These are phyloP conservation scores for Fusarium subtropicale DNA, from an alignment of 2,329 filamentous ascomycete genomes.

Conservation along the genomic window DNA sequence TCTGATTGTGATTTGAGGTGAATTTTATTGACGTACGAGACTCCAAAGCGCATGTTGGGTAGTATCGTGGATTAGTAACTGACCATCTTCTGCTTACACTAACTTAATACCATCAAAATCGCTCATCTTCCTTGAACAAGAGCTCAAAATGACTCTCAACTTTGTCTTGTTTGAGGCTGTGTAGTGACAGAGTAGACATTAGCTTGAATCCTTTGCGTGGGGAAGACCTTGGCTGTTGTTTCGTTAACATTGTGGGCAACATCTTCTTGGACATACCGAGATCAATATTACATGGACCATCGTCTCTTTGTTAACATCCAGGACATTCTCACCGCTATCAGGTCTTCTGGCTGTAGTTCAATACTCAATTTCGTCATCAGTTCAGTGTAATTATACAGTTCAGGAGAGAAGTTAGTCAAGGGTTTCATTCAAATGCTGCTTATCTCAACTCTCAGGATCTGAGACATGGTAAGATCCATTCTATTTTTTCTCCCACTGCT, in stretches of 20 bases:
- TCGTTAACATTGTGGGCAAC: not conserved
- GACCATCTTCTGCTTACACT: not conserved
- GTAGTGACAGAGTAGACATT: not conserved
- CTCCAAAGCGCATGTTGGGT: not conserved
- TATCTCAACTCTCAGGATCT: not conserved
- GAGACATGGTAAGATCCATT: not conserved
- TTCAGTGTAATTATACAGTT: not conserved
- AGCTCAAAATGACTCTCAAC: not conserved
- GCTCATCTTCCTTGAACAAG: not conserved
- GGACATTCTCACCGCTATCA: fast-evolving
- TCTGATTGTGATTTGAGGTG: not conserved
- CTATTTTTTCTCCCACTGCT: no score
- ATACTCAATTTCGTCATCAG: not conserved
- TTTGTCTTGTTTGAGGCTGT: not conserved
- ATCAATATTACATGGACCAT: not conserved
- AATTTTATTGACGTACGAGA: not conserved
- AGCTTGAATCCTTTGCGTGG: not conserved
- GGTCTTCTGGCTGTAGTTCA: not conserved
- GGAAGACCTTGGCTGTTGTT: not conserved
- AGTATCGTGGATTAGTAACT: not conserved
- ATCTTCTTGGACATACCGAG: not conserved
- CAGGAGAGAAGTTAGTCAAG: not conserved
- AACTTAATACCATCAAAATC: not conserved
- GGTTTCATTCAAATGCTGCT: not conserved
- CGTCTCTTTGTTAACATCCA: not conserved